Evolutionary conservation across 306 rosid genomes (phyloP).

Genomic region (Psophocarpus tetragonolobus): DNA sequence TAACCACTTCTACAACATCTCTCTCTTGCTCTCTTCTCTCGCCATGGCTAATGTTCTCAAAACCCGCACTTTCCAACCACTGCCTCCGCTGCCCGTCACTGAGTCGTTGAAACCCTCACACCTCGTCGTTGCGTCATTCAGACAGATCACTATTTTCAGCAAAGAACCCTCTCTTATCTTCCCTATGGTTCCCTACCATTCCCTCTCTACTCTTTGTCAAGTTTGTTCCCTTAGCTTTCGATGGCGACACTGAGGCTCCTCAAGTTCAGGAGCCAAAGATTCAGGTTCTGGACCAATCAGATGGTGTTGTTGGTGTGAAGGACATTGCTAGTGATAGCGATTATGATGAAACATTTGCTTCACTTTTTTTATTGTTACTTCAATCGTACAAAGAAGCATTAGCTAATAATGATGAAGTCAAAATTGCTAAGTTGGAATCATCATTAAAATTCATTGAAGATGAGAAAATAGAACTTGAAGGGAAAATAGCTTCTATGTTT

Average conservation of each 20-base stretch:
- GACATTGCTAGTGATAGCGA: slow-evolving; percentile 48
- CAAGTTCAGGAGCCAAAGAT: slow-evolving; percentile 50
- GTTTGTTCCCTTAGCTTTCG: slow-evolving; percentile 49
- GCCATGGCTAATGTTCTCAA: slow-evolving; percentile 57
- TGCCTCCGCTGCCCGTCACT: slow-evolving; percentile 1
- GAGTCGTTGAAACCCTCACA: slow-evolving; percentile 27
- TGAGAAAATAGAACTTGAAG: slow-evolving; percentile 62
- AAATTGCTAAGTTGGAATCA: slow-evolving; percentile 68
- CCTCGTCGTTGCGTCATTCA: slow-evolving; percentile 36
- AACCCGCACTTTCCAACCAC: slow-evolving; percentile 47
- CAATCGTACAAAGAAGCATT: slow-evolving; percentile 80
- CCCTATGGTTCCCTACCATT: slow-evolving; percentile 39
- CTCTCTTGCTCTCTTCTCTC: slow-evolving; percentile 7
- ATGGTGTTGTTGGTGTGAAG: slow-evolving; percentile 51
- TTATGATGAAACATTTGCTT: slow-evolving; percentile 52
- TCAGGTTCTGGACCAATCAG: slow-evolving; percentile 55
- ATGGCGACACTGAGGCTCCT: slow-evolving; percentile 55
- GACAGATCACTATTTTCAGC: slow-evolving; percentile 11
- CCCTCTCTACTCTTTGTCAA: slow-evolving; percentile 47
- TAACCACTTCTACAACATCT: too few species aligned
- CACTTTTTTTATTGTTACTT: slow-evolving; percentile 53
- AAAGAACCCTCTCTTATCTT: slow-evolving; percentile 17
- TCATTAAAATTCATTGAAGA: slow-evolving; percentile 70
- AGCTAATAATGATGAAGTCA: slow-evolving; percentile 62
- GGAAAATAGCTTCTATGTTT: slow-evolving; percentile 52